Evolutionary conservation across 345 rosid genomes (phyloP).

Genomic region (Camelina hispida): DNA sequence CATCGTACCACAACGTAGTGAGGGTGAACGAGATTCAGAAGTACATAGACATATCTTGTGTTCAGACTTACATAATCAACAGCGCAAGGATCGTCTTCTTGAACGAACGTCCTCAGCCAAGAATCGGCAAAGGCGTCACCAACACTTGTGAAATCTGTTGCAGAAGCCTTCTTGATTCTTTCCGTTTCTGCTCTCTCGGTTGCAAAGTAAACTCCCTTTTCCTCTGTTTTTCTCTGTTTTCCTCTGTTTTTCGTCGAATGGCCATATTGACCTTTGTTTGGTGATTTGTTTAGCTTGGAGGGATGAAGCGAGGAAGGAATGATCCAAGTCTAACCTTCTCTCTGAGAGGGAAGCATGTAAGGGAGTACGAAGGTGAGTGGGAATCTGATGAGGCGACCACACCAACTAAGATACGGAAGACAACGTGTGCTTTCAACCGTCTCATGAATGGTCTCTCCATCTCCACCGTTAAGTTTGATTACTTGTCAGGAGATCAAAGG

Average conservation of each 20-base stretch:
- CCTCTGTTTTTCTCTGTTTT: neutral
- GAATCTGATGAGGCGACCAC: constrained; percentile 79
- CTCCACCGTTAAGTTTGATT: constrained; percentile 45
- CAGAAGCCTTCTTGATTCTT: constrained; percentile 91
- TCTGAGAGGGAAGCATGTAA: constrained; percentile 52
- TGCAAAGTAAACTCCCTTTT: constrained; percentile 57
- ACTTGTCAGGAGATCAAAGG: constrained; percentile 46
- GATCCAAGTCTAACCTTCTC: constrained; percentile 66
- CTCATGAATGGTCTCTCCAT: constrained; percentile 62
- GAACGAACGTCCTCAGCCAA: constrained; percentile 85
- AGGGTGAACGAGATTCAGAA: constrained; percentile 88
- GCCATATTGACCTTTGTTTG: constrained; percentile 12
- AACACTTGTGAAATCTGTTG: constrained; percentile 88
- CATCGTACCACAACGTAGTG: constrained; percentile 95
- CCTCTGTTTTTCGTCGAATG: neutral
- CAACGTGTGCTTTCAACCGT: constrained; percentile 66
- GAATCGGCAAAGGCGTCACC: constrained; percentile 94
- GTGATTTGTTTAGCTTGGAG: constrained; percentile 61
- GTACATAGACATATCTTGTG: constrained; percentile 78
- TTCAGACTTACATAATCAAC: constrained; percentile 90
- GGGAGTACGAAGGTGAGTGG: constrained; percentile 53
- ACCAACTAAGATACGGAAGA: constrained; percentile 69
- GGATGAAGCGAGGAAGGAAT: constrained; percentile 58
- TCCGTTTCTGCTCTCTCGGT: constrained; percentile 91
- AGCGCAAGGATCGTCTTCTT: constrained; percentile 92